Evolutionary conservation across 169 alveolate genomes (phyloP).

Genomic region (Cystoisospora suis): DNA sequence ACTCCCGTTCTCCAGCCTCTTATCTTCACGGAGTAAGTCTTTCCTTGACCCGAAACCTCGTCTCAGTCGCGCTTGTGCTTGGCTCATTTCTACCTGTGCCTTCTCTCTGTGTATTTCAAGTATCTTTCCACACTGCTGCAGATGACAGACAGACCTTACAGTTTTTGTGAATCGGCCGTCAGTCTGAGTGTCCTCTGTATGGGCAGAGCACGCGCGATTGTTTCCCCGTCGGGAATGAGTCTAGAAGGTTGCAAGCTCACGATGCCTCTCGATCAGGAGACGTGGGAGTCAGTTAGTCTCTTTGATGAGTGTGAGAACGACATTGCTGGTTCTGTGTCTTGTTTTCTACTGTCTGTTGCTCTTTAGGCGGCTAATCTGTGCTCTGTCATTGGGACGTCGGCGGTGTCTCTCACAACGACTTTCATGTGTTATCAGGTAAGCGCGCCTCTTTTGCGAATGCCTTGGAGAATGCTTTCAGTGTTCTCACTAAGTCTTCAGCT

Average conservation of each 20-base stretch:
- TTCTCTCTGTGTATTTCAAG: background rate
- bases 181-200: background rate
- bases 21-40: slow-evolving; percentile 62
- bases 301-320: too few relatives aligned
- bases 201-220: background rate
- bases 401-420: slow-evolving; percentile 54
- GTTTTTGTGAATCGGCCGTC: background rate
- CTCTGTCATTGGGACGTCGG: slow-evolving; percentile 50
- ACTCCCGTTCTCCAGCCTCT: slow-evolving; percentile 65
- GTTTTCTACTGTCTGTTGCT: background rate
- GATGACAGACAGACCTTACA: background rate
- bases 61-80: background rate
- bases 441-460: background rate
- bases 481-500: background rate
- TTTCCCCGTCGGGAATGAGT: too few relatives aligned
- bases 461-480: background rate
- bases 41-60: background rate
- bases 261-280: too few relatives aligned
- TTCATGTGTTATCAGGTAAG: slow-evolving; percentile 57
- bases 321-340: background rate
- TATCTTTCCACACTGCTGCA: background rate
- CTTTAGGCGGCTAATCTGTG: slow-evolving; percentile 22
- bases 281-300: too few relatives aligned
- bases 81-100: background rate
- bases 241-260: too few relatives aligned